Percentiles rank a stretch among this genome's conserved stretches.
Evolutionary conservation across 306 rosid genomes (phyloP).

Genomic region (Mimosa bimucronata): DNA sequence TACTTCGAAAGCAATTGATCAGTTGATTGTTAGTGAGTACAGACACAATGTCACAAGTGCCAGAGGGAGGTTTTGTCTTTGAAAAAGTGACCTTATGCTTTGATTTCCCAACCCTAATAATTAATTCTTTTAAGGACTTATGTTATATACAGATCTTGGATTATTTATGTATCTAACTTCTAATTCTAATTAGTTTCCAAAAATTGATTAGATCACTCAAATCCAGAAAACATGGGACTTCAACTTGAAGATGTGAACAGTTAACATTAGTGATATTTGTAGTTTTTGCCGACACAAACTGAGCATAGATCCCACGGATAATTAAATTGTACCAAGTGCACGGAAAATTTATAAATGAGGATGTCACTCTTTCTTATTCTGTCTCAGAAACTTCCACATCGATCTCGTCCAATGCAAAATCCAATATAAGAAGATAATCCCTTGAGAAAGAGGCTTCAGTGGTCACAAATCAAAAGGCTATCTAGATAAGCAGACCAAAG

Average conservation of each 20-base stretch:
- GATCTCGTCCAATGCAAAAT: neutral
- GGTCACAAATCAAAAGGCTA: neutral
- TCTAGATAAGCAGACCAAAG: neutral
- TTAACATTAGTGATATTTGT: neutral
- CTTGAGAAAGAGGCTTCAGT: too few relatives aligned
- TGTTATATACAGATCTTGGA: neutral
- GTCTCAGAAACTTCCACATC: neutral
- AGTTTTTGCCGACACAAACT: neutral
- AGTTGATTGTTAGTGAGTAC: too few relatives aligned
- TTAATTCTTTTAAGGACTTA: too few relatives aligned
- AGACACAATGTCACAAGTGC: too few relatives aligned
- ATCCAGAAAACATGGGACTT: neutral
- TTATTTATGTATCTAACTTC: neutral
- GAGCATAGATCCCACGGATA: neutral
- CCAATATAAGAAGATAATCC: neutral
- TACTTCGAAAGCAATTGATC: neutral
- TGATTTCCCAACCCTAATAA: too few relatives aligned
- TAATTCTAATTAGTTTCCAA: neutral
- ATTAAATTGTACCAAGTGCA: slow-evolving; percentile 10
- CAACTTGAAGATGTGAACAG: neutral
- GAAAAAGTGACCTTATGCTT: too few relatives aligned
- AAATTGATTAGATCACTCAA: neutral
- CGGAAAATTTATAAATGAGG: neutral
- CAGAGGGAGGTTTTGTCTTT: too few relatives aligned
- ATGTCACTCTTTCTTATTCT: neutral